Percentiles rank a stretch among this genome's conserved stretches.
phyloP scores from a whole-genome alignment of 2,329 filamentous ascomycete genomes.

The Shiraia sp. region DNA sequence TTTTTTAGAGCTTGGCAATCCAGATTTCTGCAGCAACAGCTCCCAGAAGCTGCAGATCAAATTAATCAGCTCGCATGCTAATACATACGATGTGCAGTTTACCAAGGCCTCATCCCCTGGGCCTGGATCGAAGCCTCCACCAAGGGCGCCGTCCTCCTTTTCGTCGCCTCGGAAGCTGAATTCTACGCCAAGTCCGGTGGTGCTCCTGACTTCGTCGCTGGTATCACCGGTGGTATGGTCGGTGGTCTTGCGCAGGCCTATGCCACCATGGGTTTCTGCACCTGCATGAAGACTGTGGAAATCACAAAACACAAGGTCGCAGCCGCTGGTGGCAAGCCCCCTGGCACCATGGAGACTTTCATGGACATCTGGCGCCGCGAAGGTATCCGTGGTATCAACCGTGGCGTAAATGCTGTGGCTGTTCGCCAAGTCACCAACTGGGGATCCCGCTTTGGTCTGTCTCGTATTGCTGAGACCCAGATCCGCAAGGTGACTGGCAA shows the following conservation, averaged over 20 bases:
- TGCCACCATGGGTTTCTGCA: conserved; percentile 99
- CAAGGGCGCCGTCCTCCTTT: conserved; percentile 98
- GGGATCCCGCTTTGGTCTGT: conserved; percentile 94
- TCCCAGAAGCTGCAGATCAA: not conserved
- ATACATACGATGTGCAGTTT: conserved; percentile 64
- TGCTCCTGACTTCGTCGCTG: conserved; percentile 82
- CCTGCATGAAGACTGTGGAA: conserved; percentile 99
- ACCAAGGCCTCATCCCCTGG: conserved; percentile 93
- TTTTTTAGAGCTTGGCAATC: too few relatives aligned
- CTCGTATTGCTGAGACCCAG: conserved; percentile 84
- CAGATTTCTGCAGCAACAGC: too few relatives aligned
- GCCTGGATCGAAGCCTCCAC: conserved; percentile 99
- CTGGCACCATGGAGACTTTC: conserved; percentile 92
- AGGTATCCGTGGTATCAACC: conserved; percentile 95
- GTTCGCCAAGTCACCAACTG: conserved; percentile 99
- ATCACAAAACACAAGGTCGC: conserved; percentile 98
- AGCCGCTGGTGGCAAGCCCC: conserved; percentile 77
- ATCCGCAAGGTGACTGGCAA: conserved; percentile 82
- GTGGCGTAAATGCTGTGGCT: conserved; percentile 96
- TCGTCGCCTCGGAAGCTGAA: conserved; percentile 97
- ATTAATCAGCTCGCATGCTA: conserved; percentile 44
- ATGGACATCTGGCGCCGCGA: conserved; percentile 96
- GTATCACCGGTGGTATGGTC: conserved; percentile 87
- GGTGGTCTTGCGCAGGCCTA: conserved; percentile 98
- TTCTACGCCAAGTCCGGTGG: conserved; percentile 86